Base-by-base conservation (phyloP, 495 filamentous ascomycete species). In the Penicillium pulvis region DNA sequence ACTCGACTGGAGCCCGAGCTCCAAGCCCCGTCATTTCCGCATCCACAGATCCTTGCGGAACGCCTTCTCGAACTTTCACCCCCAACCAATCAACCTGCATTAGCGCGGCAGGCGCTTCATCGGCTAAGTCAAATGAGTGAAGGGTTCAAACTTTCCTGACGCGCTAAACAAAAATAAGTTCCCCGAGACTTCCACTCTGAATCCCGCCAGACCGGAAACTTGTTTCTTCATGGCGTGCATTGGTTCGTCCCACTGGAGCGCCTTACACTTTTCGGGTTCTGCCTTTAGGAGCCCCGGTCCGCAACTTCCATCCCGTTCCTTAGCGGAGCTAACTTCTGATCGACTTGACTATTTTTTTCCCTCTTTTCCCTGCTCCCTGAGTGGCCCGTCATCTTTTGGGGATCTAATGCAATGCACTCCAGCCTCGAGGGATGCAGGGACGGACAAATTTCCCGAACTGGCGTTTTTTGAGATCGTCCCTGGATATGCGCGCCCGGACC, bases 381-480 rank as follows among this genome's bases (percentile, higher is more conserved):
- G 11, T 45, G 51, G 51, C 11, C 51, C 35, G 4, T 45, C 24
- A 30, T 30, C 17, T 23, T 41, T 3, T 9, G 26, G 19, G 23
- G 31, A 31, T 44, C 14, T 48, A 14, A 56, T 64, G 50, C 51
- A 57, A 53, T 65, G 60, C 51, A 55, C 49, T 46, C 52, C 48
- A 61, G 51, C 56, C 53, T 60, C 46, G 20, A 41, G 26, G 26
- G 10, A 46, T 63, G 65, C 67, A 70, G 11, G 41, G 44, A 62
- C 67, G 67, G 67, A 60, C 42, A 66, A 62, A 66, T 68, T 68
- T 11, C 67, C 65, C 60, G 56, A 68, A 70, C 36, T 31, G 49
- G 67, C 23, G 31, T 20, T 33, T 46, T 28, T 17, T 51, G 14
- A 58, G 62, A 68, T 70, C 65, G 58, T 62, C 61, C 47, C 55